Evolutionary conservation across 1,284 basidiomycete species (phyloP).

Genomic region (Tilletia caries): DNA sequence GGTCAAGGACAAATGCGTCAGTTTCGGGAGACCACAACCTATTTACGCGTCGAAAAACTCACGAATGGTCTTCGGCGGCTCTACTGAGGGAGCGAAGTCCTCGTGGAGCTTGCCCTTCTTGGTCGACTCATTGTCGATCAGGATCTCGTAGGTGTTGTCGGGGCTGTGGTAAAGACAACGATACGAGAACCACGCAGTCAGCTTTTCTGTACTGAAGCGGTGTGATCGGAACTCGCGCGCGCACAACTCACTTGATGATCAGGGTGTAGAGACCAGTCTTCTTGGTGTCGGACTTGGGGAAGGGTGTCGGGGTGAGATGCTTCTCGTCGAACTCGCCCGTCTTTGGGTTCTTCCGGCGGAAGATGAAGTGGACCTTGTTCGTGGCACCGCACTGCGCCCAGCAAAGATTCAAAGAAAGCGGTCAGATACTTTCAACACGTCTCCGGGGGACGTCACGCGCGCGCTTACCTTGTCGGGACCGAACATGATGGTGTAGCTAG

Average conservation of each 20-base stretch:
- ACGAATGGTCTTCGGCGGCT: constrained; percentile 83
- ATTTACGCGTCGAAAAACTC: constrained; percentile 16
- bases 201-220: no score
- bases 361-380: constrained; percentile 54
- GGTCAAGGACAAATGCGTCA: constrained; percentile 22
- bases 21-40: not conserved
- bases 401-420: constrained; percentile 2
- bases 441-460: no score
- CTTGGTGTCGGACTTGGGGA: constrained; percentile 60
- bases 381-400: constrained; percentile 41
- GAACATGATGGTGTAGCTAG: constrained; percentile 52
- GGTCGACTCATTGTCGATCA: constrained; percentile 74
- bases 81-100: constrained; percentile 92
- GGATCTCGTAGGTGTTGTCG: constrained; percentile 89
- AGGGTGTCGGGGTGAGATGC: constrained; percentile 78
- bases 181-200: constrained; percentile 4
- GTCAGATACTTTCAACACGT: not conserved
- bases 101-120: constrained; percentile 78
- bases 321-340: constrained; percentile 80
- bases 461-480: constrained; percentile 49
- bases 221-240: no score
- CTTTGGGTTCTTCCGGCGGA: constrained; percentile 52
- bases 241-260: constrained; percentile 66
- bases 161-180: constrained; percentile 64
- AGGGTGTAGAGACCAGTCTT: constrained; percentile 51